Evolutionary conservation across 2,329 filamentous ascomycete genomes (phyloP).

Genomic region (Aspergillus ibericus): DNA sequence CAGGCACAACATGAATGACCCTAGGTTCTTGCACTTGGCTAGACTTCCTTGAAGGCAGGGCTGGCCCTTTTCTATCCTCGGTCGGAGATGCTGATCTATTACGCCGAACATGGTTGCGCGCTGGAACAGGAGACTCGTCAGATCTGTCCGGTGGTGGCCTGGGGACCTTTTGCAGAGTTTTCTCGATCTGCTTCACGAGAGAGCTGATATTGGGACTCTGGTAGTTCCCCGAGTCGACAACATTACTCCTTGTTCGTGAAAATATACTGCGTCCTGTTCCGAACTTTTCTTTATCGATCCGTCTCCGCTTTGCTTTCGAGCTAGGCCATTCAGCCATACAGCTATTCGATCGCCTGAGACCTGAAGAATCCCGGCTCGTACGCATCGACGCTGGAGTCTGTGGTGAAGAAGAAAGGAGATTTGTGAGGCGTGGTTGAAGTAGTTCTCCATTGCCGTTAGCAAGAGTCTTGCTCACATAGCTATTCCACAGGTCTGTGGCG

Average conservation of each 20-base stretch:
- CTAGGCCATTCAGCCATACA: constrained; percentile 69
- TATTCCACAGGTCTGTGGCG: constrained; percentile 74
- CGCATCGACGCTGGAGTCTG: constrained; percentile 57
- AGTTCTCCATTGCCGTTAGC: constrained; percentile 48
- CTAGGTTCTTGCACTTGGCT: not conserved
- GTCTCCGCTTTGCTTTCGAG: constrained; percentile 62
- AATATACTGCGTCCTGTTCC: constrained; percentile 51
- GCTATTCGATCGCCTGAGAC: constrained; percentile 65
- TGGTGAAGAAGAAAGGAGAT: constrained; percentile 70
- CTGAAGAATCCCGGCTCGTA: constrained; percentile 46
- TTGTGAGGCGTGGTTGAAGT: constrained; percentile 59
- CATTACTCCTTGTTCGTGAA: constrained; percentile 41
- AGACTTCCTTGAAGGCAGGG: not conserved
- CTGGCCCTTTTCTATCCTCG: constrained; percentile 13
- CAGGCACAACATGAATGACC: not conserved
- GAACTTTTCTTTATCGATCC: constrained; percentile 50
- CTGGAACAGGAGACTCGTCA: constrained; percentile 47
- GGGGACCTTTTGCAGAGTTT: constrained; percentile 43
- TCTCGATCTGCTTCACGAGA: constrained; percentile 66
- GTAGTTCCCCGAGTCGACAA: constrained; percentile 38
- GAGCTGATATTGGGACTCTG: constrained; percentile 53
- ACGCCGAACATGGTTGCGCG: constrained; percentile 30
- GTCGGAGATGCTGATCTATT: constrained; percentile 36
- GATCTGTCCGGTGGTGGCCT: constrained; percentile 35
- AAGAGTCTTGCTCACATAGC: constrained; percentile 61